phyloP scores from a whole-genome alignment of 768 basidiomycete species.

The Boletus reticuloceps region DNA sequence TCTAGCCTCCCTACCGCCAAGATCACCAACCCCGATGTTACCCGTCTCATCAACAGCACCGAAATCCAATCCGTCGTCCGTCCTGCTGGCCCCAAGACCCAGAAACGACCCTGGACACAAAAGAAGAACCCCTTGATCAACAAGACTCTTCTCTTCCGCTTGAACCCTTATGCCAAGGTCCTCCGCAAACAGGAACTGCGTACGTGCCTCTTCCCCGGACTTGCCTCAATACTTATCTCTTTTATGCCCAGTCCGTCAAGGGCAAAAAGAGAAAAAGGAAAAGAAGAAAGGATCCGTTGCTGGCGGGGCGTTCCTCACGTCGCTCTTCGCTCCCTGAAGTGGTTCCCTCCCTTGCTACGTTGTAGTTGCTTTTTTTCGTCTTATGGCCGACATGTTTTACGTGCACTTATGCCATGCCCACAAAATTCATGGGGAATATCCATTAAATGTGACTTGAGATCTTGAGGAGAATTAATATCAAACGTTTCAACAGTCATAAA shows the following conservation, averaged over 20 bases:
- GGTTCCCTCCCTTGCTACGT: background rate
- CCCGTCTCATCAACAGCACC: conserved; percentile 95
- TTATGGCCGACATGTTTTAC: conserved; percentile 13
- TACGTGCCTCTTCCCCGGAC: conserved; percentile 41
- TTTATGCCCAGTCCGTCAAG: conserved; percentile 62
- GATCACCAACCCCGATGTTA: conserved; percentile 95
- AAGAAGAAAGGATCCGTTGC: conserved; percentile 70
- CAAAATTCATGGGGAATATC: conserved; percentile 10
- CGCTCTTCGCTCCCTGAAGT: conserved; percentile 79
- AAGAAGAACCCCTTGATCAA: conserved; percentile 98
- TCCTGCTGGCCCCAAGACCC: conserved; percentile 76
- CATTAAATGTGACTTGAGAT: too few relatives aligned
- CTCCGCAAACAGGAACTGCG: conserved; percentile 85
- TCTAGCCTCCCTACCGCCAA: conserved; percentile 88
- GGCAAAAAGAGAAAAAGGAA: conserved; percentile 50
- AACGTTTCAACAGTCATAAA: background rate
- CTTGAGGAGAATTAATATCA: background rate
- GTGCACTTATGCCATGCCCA: conserved; percentile 14
- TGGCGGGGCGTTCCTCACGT: conserved; percentile 80
- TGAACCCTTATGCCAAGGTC: conserved; percentile 98
- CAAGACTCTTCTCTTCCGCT: conserved; percentile 91
- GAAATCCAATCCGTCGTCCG: conserved; percentile 98
- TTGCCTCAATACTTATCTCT: conserved; percentile 3
- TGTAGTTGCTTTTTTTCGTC: conserved; percentile 4
- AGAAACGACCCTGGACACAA: conserved; percentile 96